Evolutionary conservation across 1,284 basidiomycete species (phyloP).

Genomic region (Afroboletus lepidellus): DNA sequence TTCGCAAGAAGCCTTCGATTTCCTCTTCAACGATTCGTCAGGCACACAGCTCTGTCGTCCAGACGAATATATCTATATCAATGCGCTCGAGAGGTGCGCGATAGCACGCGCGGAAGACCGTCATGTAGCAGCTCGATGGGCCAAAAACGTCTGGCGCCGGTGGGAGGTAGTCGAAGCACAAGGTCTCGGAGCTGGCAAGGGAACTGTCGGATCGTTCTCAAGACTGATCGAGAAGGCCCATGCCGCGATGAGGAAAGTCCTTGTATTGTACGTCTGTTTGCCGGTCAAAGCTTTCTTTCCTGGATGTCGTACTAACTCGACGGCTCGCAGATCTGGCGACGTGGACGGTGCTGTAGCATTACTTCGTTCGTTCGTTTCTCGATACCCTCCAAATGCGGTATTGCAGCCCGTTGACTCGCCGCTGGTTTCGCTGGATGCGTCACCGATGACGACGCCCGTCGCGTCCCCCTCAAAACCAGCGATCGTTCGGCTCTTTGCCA

Average conservation of each 20-base stretch:
- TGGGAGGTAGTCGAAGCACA: constrained; percentile 50
- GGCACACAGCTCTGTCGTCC: constrained; percentile 34
- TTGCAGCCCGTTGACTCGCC: constrained; percentile 14
- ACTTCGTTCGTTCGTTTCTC: constrained; percentile 53
- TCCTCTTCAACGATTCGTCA: constrained; percentile 38
- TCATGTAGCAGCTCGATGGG: constrained; percentile 45
- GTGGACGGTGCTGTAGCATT: constrained; percentile 51
- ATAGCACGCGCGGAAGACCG: constrained; percentile 49
- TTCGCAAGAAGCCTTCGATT: constrained; percentile 47
- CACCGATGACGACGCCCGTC: neutral
- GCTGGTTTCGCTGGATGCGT: neutral
- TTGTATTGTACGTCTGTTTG: constrained; percentile 50
- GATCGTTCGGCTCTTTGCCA: constrained; percentile 28
- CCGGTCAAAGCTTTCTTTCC: no score
- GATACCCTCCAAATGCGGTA: constrained; percentile 53
- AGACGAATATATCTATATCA: constrained; percentile 59
- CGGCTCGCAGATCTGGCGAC: constrained; percentile 44
- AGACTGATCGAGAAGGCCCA: constrained; percentile 62
- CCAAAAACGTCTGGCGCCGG: constrained; percentile 55
- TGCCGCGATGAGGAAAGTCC: constrained; percentile 60
- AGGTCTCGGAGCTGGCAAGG: constrained; percentile 25
- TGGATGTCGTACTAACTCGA: no score
- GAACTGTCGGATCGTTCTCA: constrained; percentile 25
- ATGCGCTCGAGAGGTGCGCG: constrained; percentile 68
- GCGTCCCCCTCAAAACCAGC: constrained; percentile 4